Conservation (phyloP, 768 basidiomycete genomes). For the Macrolepiota dolichaula region DNA sequence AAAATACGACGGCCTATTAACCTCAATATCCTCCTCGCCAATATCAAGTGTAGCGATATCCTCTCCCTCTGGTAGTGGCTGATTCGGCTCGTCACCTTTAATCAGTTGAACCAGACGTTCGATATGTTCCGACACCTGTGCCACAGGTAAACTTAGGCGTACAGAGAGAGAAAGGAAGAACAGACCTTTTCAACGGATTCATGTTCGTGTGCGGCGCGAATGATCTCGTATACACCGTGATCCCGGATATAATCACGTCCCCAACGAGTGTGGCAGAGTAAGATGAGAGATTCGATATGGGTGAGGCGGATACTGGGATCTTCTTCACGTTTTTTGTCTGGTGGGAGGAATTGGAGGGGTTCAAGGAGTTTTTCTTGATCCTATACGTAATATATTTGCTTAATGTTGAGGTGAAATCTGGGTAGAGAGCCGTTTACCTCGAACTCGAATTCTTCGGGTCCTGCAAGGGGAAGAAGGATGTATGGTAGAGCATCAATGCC, state of each 20-base stretch:
- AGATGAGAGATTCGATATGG: slow-evolving; percentile 84
- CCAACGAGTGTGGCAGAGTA: slow-evolving; percentile 87
- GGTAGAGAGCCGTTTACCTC: slow-evolving; percentile 50
- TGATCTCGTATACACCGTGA: slow-evolving; percentile 84
- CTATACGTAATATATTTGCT: slow-evolving; percentile 31
- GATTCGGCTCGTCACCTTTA: slow-evolving; percentile 68
- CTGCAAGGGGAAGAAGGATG: slow-evolving; percentile 86
- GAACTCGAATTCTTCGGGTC: slow-evolving; percentile 92
- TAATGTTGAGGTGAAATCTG: background rate
- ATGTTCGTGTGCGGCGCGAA: slow-evolving; percentile 71
- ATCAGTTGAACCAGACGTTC: slow-evolving; percentile 87
- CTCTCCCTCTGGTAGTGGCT: slow-evolving; percentile 36
- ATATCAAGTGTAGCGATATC: slow-evolving; percentile 21
- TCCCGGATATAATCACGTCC: slow-evolving; percentile 78
- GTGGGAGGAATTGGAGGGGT: slow-evolving; percentile 83
- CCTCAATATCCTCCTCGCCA: slow-evolving; percentile 13
- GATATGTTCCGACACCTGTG: slow-evolving; percentile 80
- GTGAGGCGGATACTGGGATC: slow-evolving; percentile 76
- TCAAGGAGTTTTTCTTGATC: slow-evolving; percentile 86
- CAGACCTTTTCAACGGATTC: slow-evolving; percentile 78
- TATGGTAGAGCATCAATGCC: slow-evolving; percentile 85
- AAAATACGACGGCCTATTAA: slow-evolving; percentile 18
- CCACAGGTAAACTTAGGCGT: background rate
- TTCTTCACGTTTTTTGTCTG: slow-evolving; percentile 78
- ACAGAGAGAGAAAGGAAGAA: no score